Percentiles rank a stretch among this genome's conserved stretches.
Conservation (phyloP, 805 yeast species). For the Lipomyces orientalis region DNA sequence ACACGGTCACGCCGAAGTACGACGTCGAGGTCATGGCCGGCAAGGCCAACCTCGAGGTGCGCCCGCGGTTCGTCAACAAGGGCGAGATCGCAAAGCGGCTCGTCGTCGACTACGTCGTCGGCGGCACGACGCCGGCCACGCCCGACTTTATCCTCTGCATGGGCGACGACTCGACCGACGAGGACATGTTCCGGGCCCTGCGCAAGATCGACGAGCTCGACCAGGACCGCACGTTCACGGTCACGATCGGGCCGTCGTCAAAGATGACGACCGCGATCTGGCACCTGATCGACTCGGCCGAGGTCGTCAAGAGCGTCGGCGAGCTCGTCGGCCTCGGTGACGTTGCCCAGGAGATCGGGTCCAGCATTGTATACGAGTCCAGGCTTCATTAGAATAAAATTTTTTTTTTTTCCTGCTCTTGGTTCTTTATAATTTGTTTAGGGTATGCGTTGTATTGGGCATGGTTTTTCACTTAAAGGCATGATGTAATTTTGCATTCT, state of each 20-base stretch:
- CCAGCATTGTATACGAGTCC: conserved; percentile 7
- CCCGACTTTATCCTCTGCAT: conserved; percentile 89
- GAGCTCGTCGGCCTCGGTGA: conserved; percentile 79
- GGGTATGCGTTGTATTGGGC: not conserved
- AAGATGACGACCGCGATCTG: conserved; percentile 85
- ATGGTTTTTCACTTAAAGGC: not conserved
- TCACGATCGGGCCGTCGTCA: conserved; percentile 91
- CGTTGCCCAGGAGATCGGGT: conserved; percentile 27
- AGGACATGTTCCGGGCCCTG: conserved; percentile 90
- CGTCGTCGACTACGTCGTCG: conserved; percentile 54
- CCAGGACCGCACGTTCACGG: conserved; percentile 56
- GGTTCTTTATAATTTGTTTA: not conserved
- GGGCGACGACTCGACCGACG: conserved; percentile 97
- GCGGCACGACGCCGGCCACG: not conserved
- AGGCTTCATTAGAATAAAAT: not conserved
- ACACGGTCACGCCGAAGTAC: conserved; percentile 63
- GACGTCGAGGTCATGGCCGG: conserved; percentile 97
- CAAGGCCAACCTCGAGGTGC: conserved; percentile 95
- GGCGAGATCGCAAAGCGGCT: conserved; percentile 92
- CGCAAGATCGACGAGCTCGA: conserved; percentile 60
- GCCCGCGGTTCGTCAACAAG: conserved; percentile 92
- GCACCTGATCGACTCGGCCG: conserved; percentile 81
- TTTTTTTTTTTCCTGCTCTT: not conserved
- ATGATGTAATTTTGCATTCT: not conserved
- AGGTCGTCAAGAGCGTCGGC: conserved; percentile 84